A percentile compares a stretch with the other conserved stretches of the same genome.
Evolutionary conservation across 768 basidiomycete genomes (phyloP).

Genomic region (Tricholoma matsutake): DNA sequence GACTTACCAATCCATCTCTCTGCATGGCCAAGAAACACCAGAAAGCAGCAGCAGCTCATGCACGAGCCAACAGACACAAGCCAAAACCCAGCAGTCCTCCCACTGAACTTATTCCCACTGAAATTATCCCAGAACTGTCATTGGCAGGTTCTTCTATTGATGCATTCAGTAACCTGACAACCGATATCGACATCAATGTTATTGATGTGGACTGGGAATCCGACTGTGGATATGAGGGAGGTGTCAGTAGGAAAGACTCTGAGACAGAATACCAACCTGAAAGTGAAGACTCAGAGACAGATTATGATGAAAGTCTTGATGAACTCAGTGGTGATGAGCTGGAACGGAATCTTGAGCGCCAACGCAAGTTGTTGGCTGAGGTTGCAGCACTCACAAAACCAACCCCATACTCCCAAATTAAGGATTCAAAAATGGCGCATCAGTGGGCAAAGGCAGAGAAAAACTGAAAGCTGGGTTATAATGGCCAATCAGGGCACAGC

Average conservation of each 20-base stretch:
- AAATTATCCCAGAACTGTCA: background rate
- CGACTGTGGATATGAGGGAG: background rate
- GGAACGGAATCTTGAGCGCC: background rate
- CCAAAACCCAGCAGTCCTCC: no score
- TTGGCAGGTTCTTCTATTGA: background rate
- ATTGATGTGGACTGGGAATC: background rate
- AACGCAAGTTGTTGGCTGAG: background rate
- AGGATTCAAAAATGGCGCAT: background rate
- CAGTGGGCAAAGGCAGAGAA: background rate
- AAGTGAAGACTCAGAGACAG: background rate
- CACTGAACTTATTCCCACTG: background rate
- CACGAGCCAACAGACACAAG: background rate
- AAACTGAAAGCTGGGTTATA: background rate
- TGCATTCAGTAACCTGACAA: background rate
- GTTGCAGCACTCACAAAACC: background rate
- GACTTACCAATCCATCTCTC: background rate
- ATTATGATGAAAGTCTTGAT: background rate
- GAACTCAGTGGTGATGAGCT: background rate
- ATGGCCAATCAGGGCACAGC: background rate
- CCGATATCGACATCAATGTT: background rate
- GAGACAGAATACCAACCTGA: no score
- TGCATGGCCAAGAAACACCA: no score
- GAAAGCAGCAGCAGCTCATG: background rate
- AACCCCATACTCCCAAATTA: background rate
- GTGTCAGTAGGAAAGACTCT: no score